A percentile compares a stretch with the other conserved stretches of the same genome.
phyloP scores from a whole-genome alignment of 306 rosid species.

The Albizia julibrissin region DNA sequence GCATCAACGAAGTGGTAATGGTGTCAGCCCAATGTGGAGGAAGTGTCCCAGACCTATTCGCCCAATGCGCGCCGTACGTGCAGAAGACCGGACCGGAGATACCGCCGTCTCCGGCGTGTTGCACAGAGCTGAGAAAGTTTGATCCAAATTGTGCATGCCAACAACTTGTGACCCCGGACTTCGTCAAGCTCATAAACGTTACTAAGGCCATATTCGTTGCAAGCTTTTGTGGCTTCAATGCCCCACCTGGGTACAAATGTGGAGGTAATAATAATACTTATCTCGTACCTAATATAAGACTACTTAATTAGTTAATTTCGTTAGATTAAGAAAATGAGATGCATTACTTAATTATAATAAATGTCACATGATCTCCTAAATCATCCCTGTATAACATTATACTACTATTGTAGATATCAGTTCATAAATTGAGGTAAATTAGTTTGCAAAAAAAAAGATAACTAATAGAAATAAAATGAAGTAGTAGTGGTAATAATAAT shows the following conservation, averaged over 20 bases:
- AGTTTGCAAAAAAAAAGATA: no score
- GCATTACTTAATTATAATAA: no score
- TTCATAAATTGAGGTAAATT: no score
- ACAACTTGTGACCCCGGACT: slow-evolving; percentile 27
- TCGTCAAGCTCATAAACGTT: slow-evolving; percentile 31
- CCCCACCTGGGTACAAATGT: slow-evolving; percentile 37
- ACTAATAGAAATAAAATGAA: no score
- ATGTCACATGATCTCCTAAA: no score
- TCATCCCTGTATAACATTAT: no score
- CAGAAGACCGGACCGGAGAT: slow-evolving; percentile 38
- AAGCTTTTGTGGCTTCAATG: slow-evolving; percentile 38
- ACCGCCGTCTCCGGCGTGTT: slow-evolving; percentile 48
- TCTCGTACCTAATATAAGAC: no score
- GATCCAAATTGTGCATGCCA: slow-evolving; percentile 43
- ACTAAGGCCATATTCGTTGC: slow-evolving; percentile 43
- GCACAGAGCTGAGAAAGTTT: slow-evolving; percentile 24
- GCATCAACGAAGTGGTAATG: slow-evolving; percentile 1
- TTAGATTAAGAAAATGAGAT: no score
- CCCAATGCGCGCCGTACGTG: slow-evolving; percentile 31
- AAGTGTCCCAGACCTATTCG: not conserved
- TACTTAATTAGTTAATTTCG: no score
- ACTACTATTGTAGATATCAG: no score
- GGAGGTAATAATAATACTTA: slow-evolving; percentile 42
- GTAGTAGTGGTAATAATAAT: no score
- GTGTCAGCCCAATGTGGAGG: slow-evolving; percentile 45